Percentiles rank a stretch among this genome's conserved stretches.
These are phyloP conservation scores for Capronia epimyces DNA, from an alignment of 2,329 filamentous ascomycete genomes.

Conservation along the genomic window DNA sequence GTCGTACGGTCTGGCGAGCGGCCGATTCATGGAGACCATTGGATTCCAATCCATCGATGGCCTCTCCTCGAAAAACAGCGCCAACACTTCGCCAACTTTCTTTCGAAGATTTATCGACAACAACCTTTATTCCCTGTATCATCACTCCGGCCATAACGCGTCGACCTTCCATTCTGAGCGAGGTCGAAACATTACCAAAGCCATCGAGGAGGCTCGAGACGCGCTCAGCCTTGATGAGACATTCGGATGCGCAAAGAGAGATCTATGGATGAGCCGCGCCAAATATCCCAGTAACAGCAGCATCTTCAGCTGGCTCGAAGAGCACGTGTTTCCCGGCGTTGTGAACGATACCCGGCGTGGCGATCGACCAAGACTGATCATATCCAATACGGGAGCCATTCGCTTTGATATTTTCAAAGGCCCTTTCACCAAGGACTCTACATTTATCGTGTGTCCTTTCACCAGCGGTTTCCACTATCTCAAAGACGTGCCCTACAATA, in stretches of 20 bases:
- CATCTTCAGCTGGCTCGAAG: conserved; percentile 75
- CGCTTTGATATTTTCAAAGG: conserved; percentile 96
- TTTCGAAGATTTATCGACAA: conserved; percentile 85
- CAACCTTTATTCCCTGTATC: conserved; percentile 76
- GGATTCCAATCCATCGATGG: conserved; percentile 86
- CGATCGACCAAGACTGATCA: conserved; percentile 61
- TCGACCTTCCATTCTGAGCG: conserved; percentile 69
- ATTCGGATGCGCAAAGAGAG: conserved; percentile 76
- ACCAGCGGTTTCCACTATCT: conserved; percentile 70
- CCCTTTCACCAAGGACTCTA: conserved; percentile 79
- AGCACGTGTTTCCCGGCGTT: conserved; percentile 65
- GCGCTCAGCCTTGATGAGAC: conserved; percentile 65
- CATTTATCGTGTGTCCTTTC: conserved; percentile 84
- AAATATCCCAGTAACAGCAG: conserved; percentile 68
- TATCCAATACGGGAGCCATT: conserved; percentile 85
- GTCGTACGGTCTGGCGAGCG: conserved; percentile 75
- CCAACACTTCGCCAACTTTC: conserved; percentile 52
- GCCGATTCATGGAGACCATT: conserved; percentile 90
- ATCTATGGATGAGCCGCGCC: conserved; percentile 75
- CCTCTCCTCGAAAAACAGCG: conserved; percentile 41
- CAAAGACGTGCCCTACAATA: conserved; percentile 71
- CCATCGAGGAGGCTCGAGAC: conserved; percentile 65
- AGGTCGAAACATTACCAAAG: conserved; percentile 64
- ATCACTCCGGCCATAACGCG: conserved; percentile 69
- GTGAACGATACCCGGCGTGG: conserved; percentile 54